Evolutionary conservation across 495 filamentous ascomycete genomes (phyloP), one percentile per base, ranked within the genome.

Genomic region (Podospora pseudocomata): DNA sequence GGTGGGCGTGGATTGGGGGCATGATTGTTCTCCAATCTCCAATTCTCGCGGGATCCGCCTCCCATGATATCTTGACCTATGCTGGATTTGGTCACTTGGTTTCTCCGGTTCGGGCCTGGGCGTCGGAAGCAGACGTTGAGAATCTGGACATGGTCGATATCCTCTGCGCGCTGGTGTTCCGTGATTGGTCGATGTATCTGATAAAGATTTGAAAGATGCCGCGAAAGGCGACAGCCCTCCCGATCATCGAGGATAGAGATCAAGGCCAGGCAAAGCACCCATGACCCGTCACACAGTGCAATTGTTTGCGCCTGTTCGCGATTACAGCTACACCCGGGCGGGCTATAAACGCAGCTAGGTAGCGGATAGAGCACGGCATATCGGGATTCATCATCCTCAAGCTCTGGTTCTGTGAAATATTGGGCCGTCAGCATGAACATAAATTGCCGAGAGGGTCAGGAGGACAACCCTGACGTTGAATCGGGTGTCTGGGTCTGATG

Each of bases 351-450:
- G 39, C 39, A 49, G 39, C 2, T 49, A 2, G 39, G 39, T 49
- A 49, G 39, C 39, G 39, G 39, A 49, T 49, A 49, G 39, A 49
- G 39, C 39, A 49, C 39, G 39, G 39, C 39, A 49, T 49, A 18
- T 49, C 39, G 55, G 55, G 4, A n/a, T 58, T 20, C 23, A 5
- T 26, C 55, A 1, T 58, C 55, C n/a, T 58, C n/a, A 26, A 15
- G 55, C 18, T 58, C 55, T 58, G n/a, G 55, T 49, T 49, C 39
- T 13, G 55, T 58, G n/a, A 58, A n/a, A 26, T 20, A 20, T 58
- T 19, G 32, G 61, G 32, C 23, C 30, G 61, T 63, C 61, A 63
- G 61, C 61, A 63, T 63, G 61, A 49, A 49, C 30, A 63, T 63
- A 63, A 63, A 63, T 63, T 63, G 61, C 30, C 30, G 28, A 32